These are phyloP conservation scores for Boletus tylopilopsis DNA, from an alignment of 768 basidiomycete species.

Conservation along the genomic window DNA sequence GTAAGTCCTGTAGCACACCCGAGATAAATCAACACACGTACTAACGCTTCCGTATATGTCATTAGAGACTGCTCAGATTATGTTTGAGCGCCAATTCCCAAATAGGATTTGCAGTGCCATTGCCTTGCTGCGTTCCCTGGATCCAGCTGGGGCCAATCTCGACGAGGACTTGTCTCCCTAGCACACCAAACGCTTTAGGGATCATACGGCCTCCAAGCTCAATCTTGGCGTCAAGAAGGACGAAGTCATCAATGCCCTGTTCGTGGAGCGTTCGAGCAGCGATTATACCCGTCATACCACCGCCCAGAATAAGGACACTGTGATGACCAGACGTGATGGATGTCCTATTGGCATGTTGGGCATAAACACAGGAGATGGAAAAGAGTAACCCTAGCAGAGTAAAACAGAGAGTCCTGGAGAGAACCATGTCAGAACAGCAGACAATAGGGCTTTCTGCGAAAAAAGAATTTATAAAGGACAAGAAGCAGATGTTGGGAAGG, in stretches of 20 bases:
- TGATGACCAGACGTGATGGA: conserved; percentile 12
- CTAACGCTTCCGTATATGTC: conserved; percentile 44
- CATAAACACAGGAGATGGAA: neutral
- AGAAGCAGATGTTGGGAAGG: neutral
- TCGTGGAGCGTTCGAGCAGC: conserved; percentile 58
- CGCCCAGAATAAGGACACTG: conserved; percentile 58
- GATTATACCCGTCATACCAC: conserved; percentile 64
- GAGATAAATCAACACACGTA: conserved; percentile 25
- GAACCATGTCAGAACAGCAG: conserved; percentile 11
- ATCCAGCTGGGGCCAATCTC: conserved; percentile 65
- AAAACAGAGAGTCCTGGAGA: neutral
- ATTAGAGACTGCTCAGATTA: conserved; percentile 43
- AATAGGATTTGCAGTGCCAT: conserved; percentile 58
- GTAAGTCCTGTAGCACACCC: neutral
- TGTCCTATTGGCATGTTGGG: conserved; percentile 11
- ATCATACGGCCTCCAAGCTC: conserved; percentile 63
- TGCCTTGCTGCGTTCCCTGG: conserved; percentile 46
- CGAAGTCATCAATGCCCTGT: conserved; percentile 52
- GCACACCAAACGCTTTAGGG: conserved; percentile 40
- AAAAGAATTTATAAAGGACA: neutral
- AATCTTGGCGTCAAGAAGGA: conserved; percentile 54
- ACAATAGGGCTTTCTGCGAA: neutral
- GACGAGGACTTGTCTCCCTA: conserved; percentile 37
- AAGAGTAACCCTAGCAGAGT: conserved; percentile 8
- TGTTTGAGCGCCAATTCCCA: conserved; percentile 55